Evolutionary conservation across 2,329 filamentous ascomycete genomes (phyloP), one percentile per base, ranked within the genome.

Genomic region (Blastomyces parvus): DNA sequence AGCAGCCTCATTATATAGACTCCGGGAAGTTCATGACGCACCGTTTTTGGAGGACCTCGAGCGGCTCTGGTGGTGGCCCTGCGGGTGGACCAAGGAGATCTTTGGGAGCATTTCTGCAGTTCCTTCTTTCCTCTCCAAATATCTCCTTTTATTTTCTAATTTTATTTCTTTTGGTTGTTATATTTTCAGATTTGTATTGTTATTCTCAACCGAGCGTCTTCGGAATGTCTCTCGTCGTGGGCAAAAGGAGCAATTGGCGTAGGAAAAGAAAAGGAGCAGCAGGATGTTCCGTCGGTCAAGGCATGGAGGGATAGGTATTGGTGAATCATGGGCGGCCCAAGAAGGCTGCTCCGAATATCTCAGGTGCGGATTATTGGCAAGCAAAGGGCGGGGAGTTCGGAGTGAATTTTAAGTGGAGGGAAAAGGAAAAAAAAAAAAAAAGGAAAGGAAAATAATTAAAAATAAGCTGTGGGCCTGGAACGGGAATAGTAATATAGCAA

Each of bases 31-130:
- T 62, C 55, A 56, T 56, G 60, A 71, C 75, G 73, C 66, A 77
- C 75, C 76, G 62, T 70, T 67, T 63, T 72, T 70, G 62, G 73
- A 74, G 55, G 75, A 76, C 64, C 74, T 68, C 14, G 56, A 58
- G 22, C 25, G 38, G 57, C 40, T 48, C 30, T 27, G 19, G 55
- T 72, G 75, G 22, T 56, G 68, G 69, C 25, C 60, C 42, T 73
- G 71, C 66, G 71, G 69, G 40, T 57, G 62, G 64, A 44, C 64
- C 59, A 65, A 52, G 44, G 66, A 57, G 27, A 67, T 40, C 50
- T 67, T 67, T 13, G 66, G 66, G 33, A 67, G 70, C 75, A 77
- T 76, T 63, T 33, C 60, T 33, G 22, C 36, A 11, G n/a, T 8
- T n/a, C n/a, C n/a, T n/a, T n/a, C 19, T 64, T 71, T 66, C 65